Conservation (phyloP, 768 basidiomycete species). For the Leccinum rimulosum region DNA sequence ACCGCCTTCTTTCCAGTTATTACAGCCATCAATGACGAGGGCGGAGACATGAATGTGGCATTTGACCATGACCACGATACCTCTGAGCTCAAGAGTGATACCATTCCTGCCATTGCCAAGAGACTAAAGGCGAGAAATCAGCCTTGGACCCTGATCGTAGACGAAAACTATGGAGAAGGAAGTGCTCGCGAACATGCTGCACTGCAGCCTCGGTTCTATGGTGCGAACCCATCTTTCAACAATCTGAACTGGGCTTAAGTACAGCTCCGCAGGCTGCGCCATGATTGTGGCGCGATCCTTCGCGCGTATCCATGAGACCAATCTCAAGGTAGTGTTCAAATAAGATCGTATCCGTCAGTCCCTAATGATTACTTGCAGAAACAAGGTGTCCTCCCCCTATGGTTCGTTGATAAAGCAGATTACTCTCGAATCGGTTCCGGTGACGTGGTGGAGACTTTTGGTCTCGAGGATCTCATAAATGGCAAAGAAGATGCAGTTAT, state of each 20-base stretch:
- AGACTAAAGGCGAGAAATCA: slow-evolving; percentile 77
- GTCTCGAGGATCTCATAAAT: slow-evolving; percentile 65
- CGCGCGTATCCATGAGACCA: slow-evolving; percentile 98
- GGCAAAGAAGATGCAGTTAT: slow-evolving; percentile 43
- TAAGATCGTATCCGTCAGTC: neutral
- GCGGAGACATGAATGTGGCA: slow-evolving; percentile 89
- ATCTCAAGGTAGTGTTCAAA: slow-evolving; percentile 67
- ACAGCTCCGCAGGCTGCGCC: slow-evolving; percentile 57
- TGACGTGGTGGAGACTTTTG: slow-evolving; percentile 79
- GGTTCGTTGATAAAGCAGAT: slow-evolving; percentile 84
- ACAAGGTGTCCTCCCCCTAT: slow-evolving; percentile 96
- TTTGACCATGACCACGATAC: slow-evolving; percentile 65
- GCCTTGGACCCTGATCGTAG: slow-evolving; percentile 92
- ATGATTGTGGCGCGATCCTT: slow-evolving; percentile 92
- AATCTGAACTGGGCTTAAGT: neutral
- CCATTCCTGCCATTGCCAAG: slow-evolving; percentile 90
- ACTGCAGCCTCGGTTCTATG: slow-evolving; percentile 92
- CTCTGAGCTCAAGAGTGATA: slow-evolving; percentile 53
- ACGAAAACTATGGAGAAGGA: slow-evolving; percentile 98
- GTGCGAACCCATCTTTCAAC: slow-evolving; percentile 33
- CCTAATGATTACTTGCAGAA: slow-evolving; percentile 52
- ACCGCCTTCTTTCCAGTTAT: slow-evolving; percentile 56
- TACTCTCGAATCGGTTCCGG: slow-evolving; percentile 82
- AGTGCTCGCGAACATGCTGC: slow-evolving; percentile 98
- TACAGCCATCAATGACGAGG: slow-evolving; percentile 94